Percentiles rank a stretch among this genome's conserved stretches.
Evolutionary conservation across 2,329 filamentous ascomycete species (phyloP).

Genomic region (Alternaria gaisen): DNA sequence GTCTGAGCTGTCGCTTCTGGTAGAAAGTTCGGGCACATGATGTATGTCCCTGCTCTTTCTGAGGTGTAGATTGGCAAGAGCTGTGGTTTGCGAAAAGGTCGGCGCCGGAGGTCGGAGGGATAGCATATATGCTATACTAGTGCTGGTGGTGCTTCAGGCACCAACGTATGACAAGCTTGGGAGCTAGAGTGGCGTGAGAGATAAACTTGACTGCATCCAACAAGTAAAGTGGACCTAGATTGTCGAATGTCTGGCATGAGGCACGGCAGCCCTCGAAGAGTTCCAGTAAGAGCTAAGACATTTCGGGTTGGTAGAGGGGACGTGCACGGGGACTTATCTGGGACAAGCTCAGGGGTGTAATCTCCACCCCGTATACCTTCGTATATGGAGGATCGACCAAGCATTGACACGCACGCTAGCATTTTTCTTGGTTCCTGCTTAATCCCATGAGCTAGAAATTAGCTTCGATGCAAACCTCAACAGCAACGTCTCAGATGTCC

Average conservation of each 20-base stretch:
- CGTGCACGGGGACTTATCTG: conserved; percentile 30
- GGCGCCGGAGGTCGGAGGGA: too few species aligned
- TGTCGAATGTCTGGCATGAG: conserved; percentile 18
- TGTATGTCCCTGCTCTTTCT: conserved; percentile 12
- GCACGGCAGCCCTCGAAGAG: conserved; percentile 16
- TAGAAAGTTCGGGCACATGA: conserved; percentile 8
- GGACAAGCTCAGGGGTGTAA: conserved; percentile 27
- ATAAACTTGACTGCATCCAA: conserved; percentile 5
- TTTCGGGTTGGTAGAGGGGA: conserved; percentile 17
- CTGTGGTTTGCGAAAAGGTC: conserved; percentile 13
- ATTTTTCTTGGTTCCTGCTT: conserved; percentile 28
- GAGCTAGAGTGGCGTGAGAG: conserved; percentile 4
- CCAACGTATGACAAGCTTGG: neutral
- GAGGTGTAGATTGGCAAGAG: conserved; percentile 8
- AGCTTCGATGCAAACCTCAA: conserved; percentile 27
- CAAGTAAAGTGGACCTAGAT: conserved; percentile 15
- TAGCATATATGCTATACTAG: too few species aligned
- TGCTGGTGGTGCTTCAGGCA: too few species aligned
- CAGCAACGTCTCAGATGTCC: conserved; percentile 24
- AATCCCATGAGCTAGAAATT: conserved; percentile 24
- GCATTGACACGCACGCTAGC: conserved; percentile 32
- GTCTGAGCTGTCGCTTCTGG: conserved; percentile 15
- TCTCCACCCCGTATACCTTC: conserved; percentile 7
- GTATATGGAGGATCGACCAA: conserved; percentile 18
- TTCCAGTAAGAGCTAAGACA: conserved; percentile 16